Evolutionary conservation across 2,329 filamentous ascomycete genomes (phyloP), one percentile per base, ranked within the genome.

Genomic region (Fusarium tupiense): DNA sequence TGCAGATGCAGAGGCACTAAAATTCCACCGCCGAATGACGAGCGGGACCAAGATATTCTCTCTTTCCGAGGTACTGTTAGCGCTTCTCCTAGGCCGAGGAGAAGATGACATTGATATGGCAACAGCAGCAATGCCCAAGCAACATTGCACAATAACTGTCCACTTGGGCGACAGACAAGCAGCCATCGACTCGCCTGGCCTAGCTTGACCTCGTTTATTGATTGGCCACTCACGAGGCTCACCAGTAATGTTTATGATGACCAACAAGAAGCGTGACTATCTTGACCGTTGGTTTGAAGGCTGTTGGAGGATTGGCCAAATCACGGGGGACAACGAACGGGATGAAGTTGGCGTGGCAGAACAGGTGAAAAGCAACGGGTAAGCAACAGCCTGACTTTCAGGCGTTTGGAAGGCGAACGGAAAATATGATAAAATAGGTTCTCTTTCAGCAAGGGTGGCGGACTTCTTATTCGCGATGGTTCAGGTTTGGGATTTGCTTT

Each of bases 401-500:
- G 67, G 66, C 58, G 66, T 67, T 71, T 63, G 43, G 66, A 13
- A 44, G 49, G 56, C 47, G 57, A 47, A 61, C 20, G 46, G 52
- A 58, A 50, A 56, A 59, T 52, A 38, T 56, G 50, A 41, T 29
- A 59, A 64, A 50, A 44, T 44, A 68, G 37, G 57, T 63, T 69
- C 61, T 43, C n/a, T 67, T 57, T 43, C 22, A 54, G 53, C 35
- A 56, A 65, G 43, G 53, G 68, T 19, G 61, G 64, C 56, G 58
- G 41, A 65, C 76, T 67, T 76, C 31, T 47, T 72, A 71, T 73
- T 69, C 46, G 26, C 57, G 54, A 47, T 60, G 50, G 50, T 72
- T 69, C 76, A 59, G 41, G 60, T 64, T 77, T 69, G 57, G 57
- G 66, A 71, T 77, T 72, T 73, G 71, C 69, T 68, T 67, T 68